Percentiles rank a stretch among this genome's conserved stretches.
phyloP scores from a whole-genome alignment of 805 yeast genomes.

The Crinitomyces ghanaensis region DNA sequence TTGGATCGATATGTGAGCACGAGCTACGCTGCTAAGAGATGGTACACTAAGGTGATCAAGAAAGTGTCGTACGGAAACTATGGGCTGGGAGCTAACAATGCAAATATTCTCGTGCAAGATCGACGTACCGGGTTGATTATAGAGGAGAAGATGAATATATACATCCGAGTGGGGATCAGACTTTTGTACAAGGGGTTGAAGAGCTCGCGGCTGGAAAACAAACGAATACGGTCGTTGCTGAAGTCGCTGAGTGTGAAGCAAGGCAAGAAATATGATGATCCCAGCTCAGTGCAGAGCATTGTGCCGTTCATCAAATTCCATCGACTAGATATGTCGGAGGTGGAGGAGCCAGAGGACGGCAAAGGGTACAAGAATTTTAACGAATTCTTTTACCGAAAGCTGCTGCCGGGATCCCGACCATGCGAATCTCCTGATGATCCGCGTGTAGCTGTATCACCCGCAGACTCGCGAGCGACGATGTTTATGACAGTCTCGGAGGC shows the following conservation, averaged over 20 bases:
- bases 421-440: conserved; percentile 46
- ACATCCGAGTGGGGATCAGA: conserved; percentile 79
- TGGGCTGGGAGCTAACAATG: conserved; percentile 78
- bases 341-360: conserved; percentile 37
- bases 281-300: conserved; percentile 55
- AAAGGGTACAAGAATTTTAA: conserved; percentile 73
- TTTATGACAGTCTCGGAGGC: conserved; percentile 52
- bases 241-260: conserved; percentile 62
- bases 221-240: conserved; percentile 46
- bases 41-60: conserved; percentile 77
- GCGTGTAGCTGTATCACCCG: conserved; percentile 57
- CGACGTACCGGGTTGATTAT: conserved; percentile 76
- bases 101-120: conserved; percentile 90
- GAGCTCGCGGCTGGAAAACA: conserved; percentile 40
- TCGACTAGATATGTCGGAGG: conserved; percentile 64
- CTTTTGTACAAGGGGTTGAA: conserved; percentile 65
- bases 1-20: conserved; percentile 66
- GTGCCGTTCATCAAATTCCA: conserved; percentile 73
- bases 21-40: conserved; percentile 70
- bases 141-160: conserved; percentile 87
- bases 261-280: conserved; percentile 72
- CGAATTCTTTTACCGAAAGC: conserved; percentile 74
- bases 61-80: conserved; percentile 84
- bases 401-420: conserved; percentile 60
- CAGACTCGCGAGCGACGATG: conserved; percentile 76